phyloP scores from a whole-genome alignment of 148 eudicot genomes.

The Cornus controversa region DNA sequence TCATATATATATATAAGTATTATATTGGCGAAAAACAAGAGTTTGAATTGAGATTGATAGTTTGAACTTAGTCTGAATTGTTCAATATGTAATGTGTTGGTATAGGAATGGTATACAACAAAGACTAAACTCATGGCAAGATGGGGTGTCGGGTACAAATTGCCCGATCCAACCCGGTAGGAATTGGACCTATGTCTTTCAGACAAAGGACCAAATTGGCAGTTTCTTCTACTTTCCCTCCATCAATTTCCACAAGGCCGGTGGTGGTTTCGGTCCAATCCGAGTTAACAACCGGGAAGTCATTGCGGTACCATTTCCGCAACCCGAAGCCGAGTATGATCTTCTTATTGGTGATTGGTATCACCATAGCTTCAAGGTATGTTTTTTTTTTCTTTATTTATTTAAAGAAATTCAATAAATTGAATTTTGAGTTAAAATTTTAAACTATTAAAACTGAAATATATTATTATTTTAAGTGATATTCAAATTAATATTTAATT shows the following conservation, averaged over 20 bases:
- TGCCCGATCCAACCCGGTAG: conserved; percentile 36
- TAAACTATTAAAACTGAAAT: too few species aligned
- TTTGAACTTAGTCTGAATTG: too few species aligned
- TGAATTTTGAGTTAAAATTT: too few species aligned
- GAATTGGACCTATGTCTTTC: conserved; percentile 45
- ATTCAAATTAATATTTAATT: too few species aligned
- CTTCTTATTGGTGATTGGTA: conserved; percentile 51
- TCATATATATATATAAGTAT: too few species aligned
- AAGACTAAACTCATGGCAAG: conserved; percentile 50
- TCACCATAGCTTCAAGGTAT: conserved; percentile 19
- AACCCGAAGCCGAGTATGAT: conserved; percentile 40
- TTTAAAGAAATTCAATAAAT: too few species aligned
- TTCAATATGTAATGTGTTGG: not conserved
- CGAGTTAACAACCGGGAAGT: conserved; percentile 42
- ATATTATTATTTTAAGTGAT: too few species aligned
- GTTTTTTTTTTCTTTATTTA: too few species aligned
- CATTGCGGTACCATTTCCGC: conserved; percentile 32
- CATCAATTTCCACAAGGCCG: conserved; percentile 39
- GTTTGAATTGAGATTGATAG: too few species aligned
- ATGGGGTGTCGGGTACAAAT: conserved; percentile 50
- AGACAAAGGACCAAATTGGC: conserved; percentile 44
- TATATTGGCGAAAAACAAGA: too few species aligned
- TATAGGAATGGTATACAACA: conserved; percentile 51
- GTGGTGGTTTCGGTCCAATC: conserved; percentile 43
- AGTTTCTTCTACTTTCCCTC: conserved; percentile 44